Evolutionary conservation across 148 eudicot genomes (phyloP).

Genomic region (Nepenthes gracilis): DNA sequence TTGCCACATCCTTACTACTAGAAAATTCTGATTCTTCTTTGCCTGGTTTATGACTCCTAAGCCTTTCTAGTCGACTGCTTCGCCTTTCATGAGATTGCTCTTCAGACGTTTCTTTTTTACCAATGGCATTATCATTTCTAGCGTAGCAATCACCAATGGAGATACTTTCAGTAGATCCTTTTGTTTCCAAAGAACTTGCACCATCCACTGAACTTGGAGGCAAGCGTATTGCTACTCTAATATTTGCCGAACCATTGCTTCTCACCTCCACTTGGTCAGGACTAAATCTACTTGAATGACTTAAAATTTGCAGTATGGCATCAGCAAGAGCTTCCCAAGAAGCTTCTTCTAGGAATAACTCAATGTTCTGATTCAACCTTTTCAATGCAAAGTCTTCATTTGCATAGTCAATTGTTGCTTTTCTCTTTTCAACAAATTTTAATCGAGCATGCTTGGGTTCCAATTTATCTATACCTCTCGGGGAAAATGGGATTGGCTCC

Average conservation of each 20-base stretch:
- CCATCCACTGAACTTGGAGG: conserved; percentile 28
- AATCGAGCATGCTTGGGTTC: conserved; percentile 82
- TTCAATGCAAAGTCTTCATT: conserved; percentile 28
- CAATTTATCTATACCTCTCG: conserved; percentile 90
- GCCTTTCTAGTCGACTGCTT: conserved; percentile 76
- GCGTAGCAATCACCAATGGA: conserved; percentile 21
- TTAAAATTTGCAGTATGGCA: conserved; percentile 42
- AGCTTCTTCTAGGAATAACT: conserved; percentile 49
- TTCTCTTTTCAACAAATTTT: conserved; percentile 71
- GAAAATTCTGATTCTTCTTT: conserved; percentile 75
- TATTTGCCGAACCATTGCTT: conserved; percentile 29
- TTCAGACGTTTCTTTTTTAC: conserved; percentile 41
- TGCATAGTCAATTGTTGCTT: conserved; percentile 28
- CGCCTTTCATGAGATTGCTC: conserved; percentile 87
- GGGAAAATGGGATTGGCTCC: conserved; percentile 75
- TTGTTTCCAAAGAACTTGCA: conserved; percentile 12
- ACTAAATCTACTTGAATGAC: conserved; percentile 20
- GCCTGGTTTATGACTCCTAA: conserved; percentile 78
- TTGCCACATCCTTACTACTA: conserved; percentile 49
- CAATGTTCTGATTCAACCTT: conserved; percentile 48
- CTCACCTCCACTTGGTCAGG: conserved; percentile 29
- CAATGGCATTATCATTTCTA: conserved; percentile 21
- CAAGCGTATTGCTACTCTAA: conserved; percentile 42
- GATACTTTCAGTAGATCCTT: conserved; percentile 21
- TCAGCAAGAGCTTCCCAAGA: conserved; percentile 68